A percentile compares a stretch with the other conserved stretches of the same genome.
Conservation (phyloP, 2,329 filamentous ascomycete species). For the Cladophialophora bantiana region DNA sequence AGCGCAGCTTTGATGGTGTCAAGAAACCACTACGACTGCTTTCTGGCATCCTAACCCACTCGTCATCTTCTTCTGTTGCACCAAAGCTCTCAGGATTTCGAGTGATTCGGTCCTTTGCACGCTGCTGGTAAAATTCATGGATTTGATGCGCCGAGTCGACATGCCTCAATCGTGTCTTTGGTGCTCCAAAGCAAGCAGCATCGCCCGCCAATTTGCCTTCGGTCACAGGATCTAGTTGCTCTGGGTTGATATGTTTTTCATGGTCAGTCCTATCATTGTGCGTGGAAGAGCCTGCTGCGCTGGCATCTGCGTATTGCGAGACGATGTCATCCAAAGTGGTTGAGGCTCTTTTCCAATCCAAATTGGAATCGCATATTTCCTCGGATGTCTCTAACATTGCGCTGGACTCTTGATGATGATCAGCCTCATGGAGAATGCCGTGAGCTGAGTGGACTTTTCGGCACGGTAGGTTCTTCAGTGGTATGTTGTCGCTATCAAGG, state of each 20-base stretch:
- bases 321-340: constrained; percentile 33
- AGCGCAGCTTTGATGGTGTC: constrained; percentile 32
- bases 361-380: neutral
- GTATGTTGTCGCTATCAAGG: constrained; percentile 18
- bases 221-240: neutral
- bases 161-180: neutral
- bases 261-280: neutral
- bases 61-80: constrained; percentile 14
- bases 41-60: constrained; percentile 26
- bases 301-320: constrained; percentile 30
- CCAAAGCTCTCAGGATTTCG: neutral
- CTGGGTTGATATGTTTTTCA: neutral
- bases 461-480: constrained; percentile 20
- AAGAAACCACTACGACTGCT: constrained; percentile 31
- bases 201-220: neutral
- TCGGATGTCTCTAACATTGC: constrained; percentile 30
- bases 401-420: constrained; percentile 34
- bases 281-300: neutral
- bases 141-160: neutral
- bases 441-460: constrained; percentile 28
- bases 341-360: constrained; percentile 11
- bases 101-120: neutral
- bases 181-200: neutral
- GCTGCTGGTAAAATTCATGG: neutral
- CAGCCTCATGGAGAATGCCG: constrained; percentile 27